These are phyloP conservation scores for Phellinidium pouzarii DNA, from an alignment of 1,284 basidiomycete species.

Conservation along the genomic window DNA sequence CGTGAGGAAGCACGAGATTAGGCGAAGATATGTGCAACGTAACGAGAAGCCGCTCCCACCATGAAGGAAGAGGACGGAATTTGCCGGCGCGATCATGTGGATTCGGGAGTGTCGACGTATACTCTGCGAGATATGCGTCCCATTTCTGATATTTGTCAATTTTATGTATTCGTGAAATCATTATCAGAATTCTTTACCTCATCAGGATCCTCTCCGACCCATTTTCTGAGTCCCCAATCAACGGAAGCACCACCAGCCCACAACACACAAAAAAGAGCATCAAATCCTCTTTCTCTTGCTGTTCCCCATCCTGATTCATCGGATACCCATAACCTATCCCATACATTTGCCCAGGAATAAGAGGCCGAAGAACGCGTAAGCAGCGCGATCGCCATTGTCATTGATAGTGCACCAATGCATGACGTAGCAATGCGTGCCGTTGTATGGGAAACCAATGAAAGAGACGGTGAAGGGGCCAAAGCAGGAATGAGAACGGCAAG, in stretches of 20 bases:
- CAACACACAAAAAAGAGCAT: slow-evolving; percentile 49
- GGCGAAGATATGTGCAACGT: slow-evolving; percentile 16
- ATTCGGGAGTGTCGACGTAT: slow-evolving; percentile 42
- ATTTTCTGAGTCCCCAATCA: slow-evolving; percentile 50
- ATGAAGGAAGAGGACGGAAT: slow-evolving; percentile 42
- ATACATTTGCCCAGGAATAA: slow-evolving; percentile 48
- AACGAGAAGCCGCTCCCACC: slow-evolving; percentile 45
- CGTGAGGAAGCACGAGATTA: slow-evolving; percentile 7
- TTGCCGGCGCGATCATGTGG: slow-evolving; percentile 33
- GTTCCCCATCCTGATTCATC: slow-evolving; percentile 47
- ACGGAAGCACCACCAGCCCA: slow-evolving; percentile 36
- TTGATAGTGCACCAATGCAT: slow-evolving; percentile 51
- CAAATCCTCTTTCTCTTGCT: slow-evolving; percentile 48
- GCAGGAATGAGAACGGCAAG: slow-evolving; percentile 39
- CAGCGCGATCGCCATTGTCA: slow-evolving; percentile 47
- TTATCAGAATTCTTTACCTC: slow-evolving; percentile 37
- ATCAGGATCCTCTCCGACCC: slow-evolving; percentile 61
- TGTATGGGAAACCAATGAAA: slow-evolving; percentile 38
- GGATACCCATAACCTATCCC: slow-evolving; percentile 50
- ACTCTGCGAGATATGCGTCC: slow-evolving; percentile 59
- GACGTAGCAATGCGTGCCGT: slow-evolving; percentile 44
- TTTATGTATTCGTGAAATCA: not conserved
- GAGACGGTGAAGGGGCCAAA: slow-evolving; percentile 8
- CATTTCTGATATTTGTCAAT: slow-evolving; percentile 42
- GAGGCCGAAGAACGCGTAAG: slow-evolving; percentile 36